Percentiles rank a stretch among this genome's conserved stretches.
Evolutionary conservation across 495 filamentous ascomycete species (phyloP).

Genomic region (Hyaloscypha bicolor): DNA sequence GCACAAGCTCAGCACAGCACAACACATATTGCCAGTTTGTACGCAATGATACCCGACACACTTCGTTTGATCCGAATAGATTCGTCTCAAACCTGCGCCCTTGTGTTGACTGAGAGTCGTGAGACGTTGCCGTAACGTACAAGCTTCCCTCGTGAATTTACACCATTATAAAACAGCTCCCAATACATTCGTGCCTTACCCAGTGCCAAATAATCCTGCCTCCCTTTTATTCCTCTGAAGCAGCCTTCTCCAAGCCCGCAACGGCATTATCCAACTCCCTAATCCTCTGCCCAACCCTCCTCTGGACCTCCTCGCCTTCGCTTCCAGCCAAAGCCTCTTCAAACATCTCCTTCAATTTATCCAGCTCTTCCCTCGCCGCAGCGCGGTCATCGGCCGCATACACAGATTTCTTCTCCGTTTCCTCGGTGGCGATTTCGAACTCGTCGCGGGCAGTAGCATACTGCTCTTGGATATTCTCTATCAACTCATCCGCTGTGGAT

Average conservation of each 20-base stretch:
- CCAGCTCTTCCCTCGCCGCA: constrained; percentile 54
- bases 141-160: too few species aligned
- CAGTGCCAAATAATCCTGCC: not conserved
- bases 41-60: constrained; percentile 9
- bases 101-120: not conserved
- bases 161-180: not conserved
- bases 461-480: constrained; percentile 48
- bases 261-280: constrained; percentile 57
- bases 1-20: constrained; percentile 6
- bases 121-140: not conserved
- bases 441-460: constrained; percentile 54
- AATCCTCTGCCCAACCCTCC: constrained; percentile 50
- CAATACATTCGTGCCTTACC: not conserved
- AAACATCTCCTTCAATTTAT: constrained; percentile 50
- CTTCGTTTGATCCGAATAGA: not conserved
- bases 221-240: constrained; percentile 30
- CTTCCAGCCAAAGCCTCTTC: constrained; percentile 39
- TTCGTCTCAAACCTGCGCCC: constrained; percentile 1
- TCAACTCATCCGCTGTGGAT: constrained; percentile 40
- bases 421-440: constrained; percentile 59
- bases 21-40: constrained; percentile 8
- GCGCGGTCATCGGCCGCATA: constrained; percentile 55
- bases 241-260: constrained; percentile 49
- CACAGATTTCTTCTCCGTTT: constrained; percentile 55
- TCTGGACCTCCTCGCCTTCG: constrained; percentile 51